Evolutionary conservation across 192 early-diverging fungal species (phyloP).

Genomic region (Chytriomyces sp.): DNA sequence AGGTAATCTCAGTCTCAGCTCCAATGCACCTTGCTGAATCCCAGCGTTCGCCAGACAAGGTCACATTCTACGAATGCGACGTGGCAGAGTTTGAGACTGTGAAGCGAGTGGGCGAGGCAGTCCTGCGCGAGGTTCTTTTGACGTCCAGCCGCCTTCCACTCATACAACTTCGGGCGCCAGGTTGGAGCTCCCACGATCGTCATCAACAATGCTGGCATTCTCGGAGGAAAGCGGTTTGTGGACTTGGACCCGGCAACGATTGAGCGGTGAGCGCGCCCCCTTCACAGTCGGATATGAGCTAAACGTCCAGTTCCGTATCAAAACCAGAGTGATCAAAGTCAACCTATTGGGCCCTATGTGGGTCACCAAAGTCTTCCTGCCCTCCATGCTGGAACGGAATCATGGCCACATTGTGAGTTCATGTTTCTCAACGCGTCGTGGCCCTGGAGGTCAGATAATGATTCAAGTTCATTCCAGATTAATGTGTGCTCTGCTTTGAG

Average conservation of each 20-base stretch:
- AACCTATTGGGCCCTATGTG: slow-evolving; percentile 77
- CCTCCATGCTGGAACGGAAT: slow-evolving; percentile 69
- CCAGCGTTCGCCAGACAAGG: slow-evolving; percentile 14
- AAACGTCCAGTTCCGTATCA: too few species aligned
- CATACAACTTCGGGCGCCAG: slow-evolving; percentile 36
- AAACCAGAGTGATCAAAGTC: slow-evolving; percentile 60
- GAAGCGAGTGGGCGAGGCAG: slow-evolving; percentile 47
- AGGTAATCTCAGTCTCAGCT: slow-evolving; percentile 6
- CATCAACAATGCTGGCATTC: slow-evolving; percentile 82
- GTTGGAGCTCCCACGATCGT: slow-evolving; percentile 76
- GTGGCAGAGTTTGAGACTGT: slow-evolving; percentile 53
- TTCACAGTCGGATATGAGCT: too few species aligned
- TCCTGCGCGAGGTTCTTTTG: slow-evolving; percentile 43
- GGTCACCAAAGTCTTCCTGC: slow-evolving; percentile 74
- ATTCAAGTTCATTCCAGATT: slow-evolving; percentile 25
- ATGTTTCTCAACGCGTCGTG: neutral
- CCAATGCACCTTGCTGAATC: neutral
- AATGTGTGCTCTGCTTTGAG: slow-evolving; percentile 21
- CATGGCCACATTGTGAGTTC: slow-evolving; percentile 76
- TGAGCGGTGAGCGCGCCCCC: slow-evolving; percentile 38
- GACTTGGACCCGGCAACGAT: slow-evolving; percentile 68
- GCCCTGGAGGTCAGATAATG: neutral
- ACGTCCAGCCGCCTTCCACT: neutral
- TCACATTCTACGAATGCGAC: slow-evolving; percentile 61
- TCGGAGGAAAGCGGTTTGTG: slow-evolving; percentile 61